phyloP scores from a whole-genome alignment of 257 asterid species.

The Cordia subcordata region DNA sequence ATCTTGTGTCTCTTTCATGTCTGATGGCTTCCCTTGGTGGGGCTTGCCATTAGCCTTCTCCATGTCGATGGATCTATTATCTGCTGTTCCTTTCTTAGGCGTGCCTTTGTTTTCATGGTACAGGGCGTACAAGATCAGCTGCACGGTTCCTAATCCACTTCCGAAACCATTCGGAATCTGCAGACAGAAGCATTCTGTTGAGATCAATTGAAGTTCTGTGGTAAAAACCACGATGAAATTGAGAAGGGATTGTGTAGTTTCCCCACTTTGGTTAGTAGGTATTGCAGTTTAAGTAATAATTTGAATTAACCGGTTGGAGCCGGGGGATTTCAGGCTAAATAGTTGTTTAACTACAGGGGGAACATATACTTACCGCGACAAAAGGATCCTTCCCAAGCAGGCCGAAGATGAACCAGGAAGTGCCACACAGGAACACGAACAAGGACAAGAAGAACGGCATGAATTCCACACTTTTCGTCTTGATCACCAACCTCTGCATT shows the following conservation, averaged over 20 bases:
- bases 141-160: slow-evolving; percentile 60
- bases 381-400: slow-evolving; percentile 73
- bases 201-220: no score
- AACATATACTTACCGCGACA: slow-evolving; percentile 56
- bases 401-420: slow-evolving; percentile 80
- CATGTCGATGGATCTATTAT: slow-evolving; percentile 18
- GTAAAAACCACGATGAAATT: no score
- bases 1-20: slow-evolving; percentile 15
- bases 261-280: no score
- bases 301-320: no score
- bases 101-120: slow-evolving; percentile 53
- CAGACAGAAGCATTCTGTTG: slow-evolving; percentile 9
- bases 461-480: slow-evolving; percentile 78
- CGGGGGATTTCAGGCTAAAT: no score
- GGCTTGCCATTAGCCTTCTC: slow-evolving; percentile 24
- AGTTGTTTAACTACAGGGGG: background rate
- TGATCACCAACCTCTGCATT: slow-evolving; percentile 71
- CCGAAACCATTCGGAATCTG: slow-evolving; percentile 89
- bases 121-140: slow-evolving; percentile 61
- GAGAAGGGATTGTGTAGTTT: no score
- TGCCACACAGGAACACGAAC: slow-evolving; percentile 67
- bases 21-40: slow-evolving; percentile 22
- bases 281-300: no score
- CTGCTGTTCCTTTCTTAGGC: slow-evolving; percentile 10
- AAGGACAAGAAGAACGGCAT: slow-evolving; percentile 80